Conservation (phyloP, 1,139 yeast genomes). For the Lizanozyma gosingica region DNA sequence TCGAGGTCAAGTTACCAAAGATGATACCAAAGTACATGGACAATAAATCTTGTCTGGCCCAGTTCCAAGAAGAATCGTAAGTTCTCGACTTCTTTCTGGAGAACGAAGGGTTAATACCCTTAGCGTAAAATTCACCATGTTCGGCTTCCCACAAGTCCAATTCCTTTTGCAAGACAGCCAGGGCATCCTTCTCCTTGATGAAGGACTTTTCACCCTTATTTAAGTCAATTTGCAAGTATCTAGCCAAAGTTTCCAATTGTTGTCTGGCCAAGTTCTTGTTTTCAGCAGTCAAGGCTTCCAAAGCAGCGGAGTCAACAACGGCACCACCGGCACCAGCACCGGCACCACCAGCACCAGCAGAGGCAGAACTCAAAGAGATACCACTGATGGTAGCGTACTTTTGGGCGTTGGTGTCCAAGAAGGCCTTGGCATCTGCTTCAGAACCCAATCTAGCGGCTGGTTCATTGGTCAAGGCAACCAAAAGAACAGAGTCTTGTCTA, state of each 20-base stretch:
- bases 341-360: conserved; percentile 41
- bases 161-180: conserved; percentile 75
- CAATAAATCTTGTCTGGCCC: conserved; percentile 97
- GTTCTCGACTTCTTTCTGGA: conserved; percentile 90
- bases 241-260: conserved; percentile 90
- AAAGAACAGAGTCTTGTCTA: conserved; percentile 85
- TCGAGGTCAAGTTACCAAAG: conserved; percentile 81
- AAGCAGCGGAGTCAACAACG: conserved; percentile 89
- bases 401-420: conserved; percentile 71
- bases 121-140: conserved; percentile 91
- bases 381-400: conserved; percentile 83
- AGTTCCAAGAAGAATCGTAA: conserved; percentile 97
- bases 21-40: conserved; percentile 93
- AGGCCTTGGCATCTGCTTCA: conserved; percentile 85
- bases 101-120: conserved; percentile 85
- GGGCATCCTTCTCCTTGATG: conserved; percentile 82
- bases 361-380: conserved; percentile 61
- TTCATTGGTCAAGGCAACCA: conserved; percentile 78
- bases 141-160: conserved; percentile 89
- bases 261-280: conserved; percentile 85
- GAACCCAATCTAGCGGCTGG: conserved; percentile 82
- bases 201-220: conserved; percentile 84
- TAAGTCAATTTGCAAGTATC: conserved; percentile 87
- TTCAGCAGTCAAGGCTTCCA: conserved; percentile 88
- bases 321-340: conserved; percentile 73